A percentile compares a stretch with the other conserved stretches of the same genome.
Evolutionary conservation across 2,329 filamentous ascomycete genomes (phyloP).

Genomic region (Achaetomium macrosporum): DNA sequence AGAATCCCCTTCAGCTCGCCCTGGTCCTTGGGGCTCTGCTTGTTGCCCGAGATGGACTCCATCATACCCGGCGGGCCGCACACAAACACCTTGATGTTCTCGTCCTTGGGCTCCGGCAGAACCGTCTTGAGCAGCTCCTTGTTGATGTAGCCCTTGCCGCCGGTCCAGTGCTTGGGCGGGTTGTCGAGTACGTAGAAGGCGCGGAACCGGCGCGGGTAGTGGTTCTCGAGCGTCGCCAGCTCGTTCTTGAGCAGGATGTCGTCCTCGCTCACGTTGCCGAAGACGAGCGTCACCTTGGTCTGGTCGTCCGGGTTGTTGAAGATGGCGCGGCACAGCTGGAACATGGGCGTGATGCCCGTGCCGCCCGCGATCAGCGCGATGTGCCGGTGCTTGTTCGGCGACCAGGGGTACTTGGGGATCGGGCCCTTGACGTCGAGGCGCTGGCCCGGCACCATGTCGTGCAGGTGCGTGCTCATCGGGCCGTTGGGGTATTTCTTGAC

Average conservation of each 20-base stretch:
- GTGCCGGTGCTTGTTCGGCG: constrained; percentile 87
- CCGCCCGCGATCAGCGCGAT: constrained; percentile 85
- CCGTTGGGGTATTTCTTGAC: constrained; percentile 89
- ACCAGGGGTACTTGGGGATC: constrained; percentile 88
- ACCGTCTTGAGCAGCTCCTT: constrained; percentile 95
- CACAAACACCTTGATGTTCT: constrained; percentile 94
- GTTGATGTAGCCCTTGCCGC: constrained; percentile 72
- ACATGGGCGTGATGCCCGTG: constrained; percentile 97
- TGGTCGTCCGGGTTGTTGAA: constrained; percentile 95
- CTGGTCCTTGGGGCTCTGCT: constrained; percentile 91
- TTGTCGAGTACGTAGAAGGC: constrained; percentile 93
- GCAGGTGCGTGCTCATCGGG: constrained; percentile 85
- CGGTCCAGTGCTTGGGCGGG: constrained; percentile 69
- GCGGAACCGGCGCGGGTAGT: constrained; percentile 88
- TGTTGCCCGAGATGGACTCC: constrained; percentile 83
- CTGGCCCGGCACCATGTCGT: constrained; percentile 76
- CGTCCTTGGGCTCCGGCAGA: constrained; percentile 82
- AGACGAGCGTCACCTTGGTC: constrained; percentile 94
- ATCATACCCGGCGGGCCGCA: constrained; percentile 91
- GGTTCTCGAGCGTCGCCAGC: constrained; percentile 83
- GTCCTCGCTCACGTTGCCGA: constrained; percentile 81
- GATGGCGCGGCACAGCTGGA: constrained; percentile 83
- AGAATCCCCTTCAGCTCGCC: constrained; percentile 79
- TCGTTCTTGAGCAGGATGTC: constrained; percentile 90
- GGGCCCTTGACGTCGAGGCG: constrained; percentile 89